Conservation (phyloP, 495 filamentous ascomycete species). For the Daldinia grandis region DNA sequence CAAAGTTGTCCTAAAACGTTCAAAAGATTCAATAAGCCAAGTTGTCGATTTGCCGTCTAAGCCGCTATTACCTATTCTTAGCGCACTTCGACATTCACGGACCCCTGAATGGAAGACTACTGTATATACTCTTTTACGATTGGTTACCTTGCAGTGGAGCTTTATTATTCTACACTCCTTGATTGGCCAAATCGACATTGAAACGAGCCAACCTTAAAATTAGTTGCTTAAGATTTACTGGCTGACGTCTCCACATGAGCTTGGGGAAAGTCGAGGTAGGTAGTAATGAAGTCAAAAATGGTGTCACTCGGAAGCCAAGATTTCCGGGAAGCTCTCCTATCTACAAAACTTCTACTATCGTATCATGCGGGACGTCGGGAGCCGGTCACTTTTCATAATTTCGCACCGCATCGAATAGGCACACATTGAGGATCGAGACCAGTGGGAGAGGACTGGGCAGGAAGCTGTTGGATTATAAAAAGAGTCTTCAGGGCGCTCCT, state of each 20-base stretch:
- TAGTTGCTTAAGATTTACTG: neutral
- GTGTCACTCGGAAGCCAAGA: conserved; percentile 34
- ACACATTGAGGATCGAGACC: neutral
- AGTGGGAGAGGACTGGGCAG: neutral
- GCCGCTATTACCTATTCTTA: conserved; percentile 27
- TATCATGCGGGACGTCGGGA: conserved; percentile 21
- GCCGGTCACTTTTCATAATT: conserved; percentile 1
- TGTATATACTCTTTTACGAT: neutral
- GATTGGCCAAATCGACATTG: neutral
- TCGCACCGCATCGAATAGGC: neutral
- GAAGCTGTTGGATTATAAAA: neutral
- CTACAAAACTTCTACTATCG: conserved; percentile 12
- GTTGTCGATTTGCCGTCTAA: conserved; percentile 19
- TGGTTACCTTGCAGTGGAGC: neutral
- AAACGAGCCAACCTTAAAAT: neutral
- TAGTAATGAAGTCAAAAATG: conserved; percentile 23
- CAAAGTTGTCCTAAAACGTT: conserved; percentile 23
- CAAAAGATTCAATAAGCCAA: conserved; percentile 22
- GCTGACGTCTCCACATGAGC: conserved; percentile 26
- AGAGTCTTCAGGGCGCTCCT: neutral
- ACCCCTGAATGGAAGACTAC: conserved; percentile 23
- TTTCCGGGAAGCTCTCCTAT: conserved; percentile 17
- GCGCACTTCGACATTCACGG: conserved; percentile 17
- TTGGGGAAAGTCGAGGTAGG: neutral
- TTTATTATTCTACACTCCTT: neutral